Percentiles rank a stretch among this genome's conserved stretches.
phyloP scores from a whole-genome alignment of 169 alveolate genomes.

The Cryptosporidium baileyi region DNA sequence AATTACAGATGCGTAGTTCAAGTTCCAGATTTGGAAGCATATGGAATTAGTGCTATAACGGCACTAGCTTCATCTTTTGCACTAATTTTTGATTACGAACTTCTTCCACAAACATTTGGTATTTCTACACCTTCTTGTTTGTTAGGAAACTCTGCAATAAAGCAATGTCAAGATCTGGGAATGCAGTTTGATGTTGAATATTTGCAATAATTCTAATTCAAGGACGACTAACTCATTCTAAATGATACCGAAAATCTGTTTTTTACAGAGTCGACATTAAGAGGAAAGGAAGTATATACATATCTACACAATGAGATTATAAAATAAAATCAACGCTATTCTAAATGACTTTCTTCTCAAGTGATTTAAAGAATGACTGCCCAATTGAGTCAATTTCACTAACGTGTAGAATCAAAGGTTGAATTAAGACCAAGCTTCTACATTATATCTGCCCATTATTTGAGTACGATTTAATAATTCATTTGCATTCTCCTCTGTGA shows the following conservation, averaged over 20 bases:
- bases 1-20: conserved; percentile 27
- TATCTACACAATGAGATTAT: too few relatives aligned
- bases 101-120: conserved; percentile 56
- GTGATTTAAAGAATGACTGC: not conserved
- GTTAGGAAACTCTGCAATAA: conserved; percentile 27
- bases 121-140: conserved; percentile 33
- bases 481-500: conserved; percentile 65
- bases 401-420: not conserved
- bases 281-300: too few relatives aligned
- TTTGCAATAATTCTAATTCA: not conserved
- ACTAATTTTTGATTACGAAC: not conserved
- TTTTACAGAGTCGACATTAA: too few relatives aligned
- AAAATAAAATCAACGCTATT: too few relatives aligned
- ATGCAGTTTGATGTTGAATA: conserved; percentile 50
- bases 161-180: conserved; percentile 54
- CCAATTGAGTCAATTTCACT: not conserved
- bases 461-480: conserved; percentile 27
- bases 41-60: not conserved
- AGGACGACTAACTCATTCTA: not conserved
- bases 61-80: conserved; percentile 36
- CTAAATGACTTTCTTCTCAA: not conserved
- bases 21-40: conserved; percentile 22
- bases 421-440: conserved; percentile 70
- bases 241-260: not conserved
- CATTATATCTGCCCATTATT: conserved; percentile 71